A percentile compares a stretch with the other conserved stretches of the same genome.
These are phyloP conservation scores for Camellia granthamiana DNA, from an alignment of 148 eudicot genomes.

Conservation along the genomic window DNA sequence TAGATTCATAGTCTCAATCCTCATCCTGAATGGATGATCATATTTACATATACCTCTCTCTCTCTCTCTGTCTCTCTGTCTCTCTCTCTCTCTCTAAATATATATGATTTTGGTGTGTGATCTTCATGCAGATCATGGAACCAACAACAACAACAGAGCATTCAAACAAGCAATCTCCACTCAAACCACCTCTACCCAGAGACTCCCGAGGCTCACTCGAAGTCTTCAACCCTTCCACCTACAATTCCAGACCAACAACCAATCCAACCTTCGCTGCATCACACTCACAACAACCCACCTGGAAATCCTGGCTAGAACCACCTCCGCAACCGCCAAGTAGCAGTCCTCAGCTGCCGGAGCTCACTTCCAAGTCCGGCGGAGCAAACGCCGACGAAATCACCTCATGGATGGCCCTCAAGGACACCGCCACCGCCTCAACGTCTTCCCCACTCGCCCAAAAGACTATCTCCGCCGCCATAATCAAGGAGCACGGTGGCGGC, in stretches of 20 bases:
- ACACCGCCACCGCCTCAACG: slow-evolving; percentile 21
- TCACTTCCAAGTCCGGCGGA: slow-evolving; percentile 30
- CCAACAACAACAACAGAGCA: slow-evolving; percentile 21
- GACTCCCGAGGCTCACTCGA: slow-evolving; percentile 87
- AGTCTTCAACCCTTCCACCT: slow-evolving; percentile 75
- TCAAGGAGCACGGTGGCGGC: slow-evolving; percentile 15
- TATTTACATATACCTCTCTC: too few relatives aligned
- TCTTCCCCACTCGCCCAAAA: slow-evolving; percentile 1
- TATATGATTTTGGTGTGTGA: background rate
- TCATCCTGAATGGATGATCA: too few relatives aligned
- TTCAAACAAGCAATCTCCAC: slow-evolving; percentile 36
- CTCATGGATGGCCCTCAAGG: slow-evolving; percentile 94
- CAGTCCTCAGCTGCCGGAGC: slow-evolving; percentile 23
- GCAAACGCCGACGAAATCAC: slow-evolving; percentile 49
- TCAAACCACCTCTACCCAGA: slow-evolving; percentile 53
- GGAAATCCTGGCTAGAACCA: slow-evolving; percentile 48
- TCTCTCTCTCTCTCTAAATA: too few relatives aligned
- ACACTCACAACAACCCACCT: slow-evolving; percentile 33
- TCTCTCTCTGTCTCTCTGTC: too few relatives aligned
- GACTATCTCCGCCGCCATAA: slow-evolving; percentile 18
- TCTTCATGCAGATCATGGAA: slow-evolving; percentile 40
- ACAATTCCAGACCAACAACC: slow-evolving; percentile 27
- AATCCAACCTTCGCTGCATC: slow-evolving; percentile 36
- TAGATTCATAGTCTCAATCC: background rate
- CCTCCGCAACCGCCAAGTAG: slow-evolving; percentile 13